A percentile compares a stretch with the other conserved stretches of the same genome.
These are phyloP conservation scores for Nannizziopsis arthrosporioides DNA, from an alignment of 2,329 filamentous ascomycete genomes.

Conservation along the genomic window DNA sequence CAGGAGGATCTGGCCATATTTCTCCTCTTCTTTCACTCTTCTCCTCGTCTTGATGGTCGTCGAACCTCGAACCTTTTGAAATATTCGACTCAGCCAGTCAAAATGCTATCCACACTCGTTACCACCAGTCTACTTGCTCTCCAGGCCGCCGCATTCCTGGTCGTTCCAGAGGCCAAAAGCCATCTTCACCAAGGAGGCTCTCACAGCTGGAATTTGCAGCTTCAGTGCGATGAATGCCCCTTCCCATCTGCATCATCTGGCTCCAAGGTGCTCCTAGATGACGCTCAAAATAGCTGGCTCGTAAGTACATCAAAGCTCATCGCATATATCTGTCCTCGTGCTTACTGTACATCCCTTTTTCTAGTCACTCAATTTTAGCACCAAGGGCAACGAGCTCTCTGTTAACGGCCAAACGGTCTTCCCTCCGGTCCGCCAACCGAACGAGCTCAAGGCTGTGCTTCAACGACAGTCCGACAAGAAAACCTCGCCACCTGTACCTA, in stretches of 20 bases:
- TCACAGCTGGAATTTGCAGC: conserved; percentile 22
- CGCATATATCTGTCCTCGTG: not conserved
- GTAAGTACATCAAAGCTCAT: conserved; percentile 19
- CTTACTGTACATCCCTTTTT: conserved; percentile 3
- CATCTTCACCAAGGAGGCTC: conserved; percentile 18
- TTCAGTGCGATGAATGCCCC: conserved; percentile 31
- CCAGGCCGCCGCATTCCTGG: conserved; percentile 28
- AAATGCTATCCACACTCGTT: conserved; percentile 29
- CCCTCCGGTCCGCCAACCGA: conserved; percentile 23
- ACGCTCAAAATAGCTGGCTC: conserved; percentile 27
- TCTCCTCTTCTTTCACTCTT: not conserved
- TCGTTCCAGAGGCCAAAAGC: conserved; percentile 22
- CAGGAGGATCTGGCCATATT: no score
- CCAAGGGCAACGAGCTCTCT: conserved; percentile 26
- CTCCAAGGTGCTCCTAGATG: conserved; percentile 24
- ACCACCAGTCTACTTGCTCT: conserved; percentile 27
- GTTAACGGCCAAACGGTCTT: conserved; percentile 32
- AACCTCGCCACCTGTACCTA: conserved; percentile 26
- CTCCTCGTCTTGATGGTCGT: conserved; percentile 1
- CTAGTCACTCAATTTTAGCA: conserved; percentile 29
- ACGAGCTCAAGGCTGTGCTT: conserved; percentile 26
- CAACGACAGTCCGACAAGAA: conserved; percentile 27
- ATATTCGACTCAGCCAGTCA: conserved; percentile 14
- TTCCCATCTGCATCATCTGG: conserved; percentile 25
- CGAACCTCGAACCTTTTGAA: not conserved